These are phyloP conservation scores for Kingdonia uniflora DNA, from an alignment of 164 flowering plant species.

Conservation along the genomic window DNA sequence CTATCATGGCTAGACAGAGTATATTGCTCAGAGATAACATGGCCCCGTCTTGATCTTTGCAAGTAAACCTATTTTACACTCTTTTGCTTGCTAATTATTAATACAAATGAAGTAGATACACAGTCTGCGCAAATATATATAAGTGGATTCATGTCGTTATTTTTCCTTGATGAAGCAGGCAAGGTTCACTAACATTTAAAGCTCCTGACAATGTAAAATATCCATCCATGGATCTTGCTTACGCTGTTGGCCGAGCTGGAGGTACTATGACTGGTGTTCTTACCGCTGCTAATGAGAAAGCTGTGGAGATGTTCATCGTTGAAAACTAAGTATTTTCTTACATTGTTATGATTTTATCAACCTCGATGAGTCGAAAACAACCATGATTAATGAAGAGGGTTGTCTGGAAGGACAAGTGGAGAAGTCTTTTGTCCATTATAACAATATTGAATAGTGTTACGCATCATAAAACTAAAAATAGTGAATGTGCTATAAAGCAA, in stretches of 20 bases:
- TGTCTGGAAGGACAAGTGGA: too few species aligned
- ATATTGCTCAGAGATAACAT: conserved; percentile 82
- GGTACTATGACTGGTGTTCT: conserved; percentile 99
- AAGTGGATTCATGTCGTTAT: background rate
- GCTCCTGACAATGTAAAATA: conserved; percentile 91
- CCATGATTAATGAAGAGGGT: too few species aligned
- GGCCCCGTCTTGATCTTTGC: conserved; percentile 99
- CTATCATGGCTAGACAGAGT: conserved; percentile 95
- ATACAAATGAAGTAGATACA: too few species aligned
- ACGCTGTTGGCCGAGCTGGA: conserved; percentile 97
- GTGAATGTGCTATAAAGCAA: too few species aligned
- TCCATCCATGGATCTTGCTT: conserved; percentile 96
- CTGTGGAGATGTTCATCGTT: conserved; percentile 88
- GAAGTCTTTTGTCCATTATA: too few species aligned
- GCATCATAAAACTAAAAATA: too few species aligned
- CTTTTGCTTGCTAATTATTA: background rate
- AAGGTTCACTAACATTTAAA: conserved; percentile 83
- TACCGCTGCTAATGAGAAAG: conserved; percentile 98
- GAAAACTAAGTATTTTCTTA: conserved; percentile 48
- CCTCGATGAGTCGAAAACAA: too few species aligned
- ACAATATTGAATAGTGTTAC: too few species aligned
- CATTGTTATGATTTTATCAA: too few species aligned
- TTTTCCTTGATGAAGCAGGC: conserved; percentile 36
- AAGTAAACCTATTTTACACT: conserved; percentile 37
- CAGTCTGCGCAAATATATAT: too few species aligned